Evolutionary conservation across 345 rosid species (phyloP).

Genomic region (Adansonia digitata): DNA sequence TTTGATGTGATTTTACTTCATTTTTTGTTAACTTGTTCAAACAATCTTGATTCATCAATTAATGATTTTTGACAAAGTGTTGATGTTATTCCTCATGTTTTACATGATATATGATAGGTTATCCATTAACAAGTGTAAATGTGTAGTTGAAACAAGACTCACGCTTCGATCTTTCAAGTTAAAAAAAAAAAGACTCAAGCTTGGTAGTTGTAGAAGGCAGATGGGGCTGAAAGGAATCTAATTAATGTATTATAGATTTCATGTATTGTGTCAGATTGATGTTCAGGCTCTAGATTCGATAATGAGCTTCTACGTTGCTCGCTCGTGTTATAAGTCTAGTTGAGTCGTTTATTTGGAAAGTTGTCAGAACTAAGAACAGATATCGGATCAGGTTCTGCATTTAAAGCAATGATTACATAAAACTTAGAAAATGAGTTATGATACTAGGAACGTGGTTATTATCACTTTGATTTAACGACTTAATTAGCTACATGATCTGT

Average conservation of each 20-base stretch:
- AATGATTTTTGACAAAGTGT: background rate
- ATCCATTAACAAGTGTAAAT: background rate
- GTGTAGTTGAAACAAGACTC: constrained; percentile 5
- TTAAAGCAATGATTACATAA: background rate
- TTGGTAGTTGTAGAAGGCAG: background rate
- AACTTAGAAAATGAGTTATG: background rate
- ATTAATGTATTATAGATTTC: background rate
- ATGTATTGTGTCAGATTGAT: background rate
- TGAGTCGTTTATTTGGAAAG: background rate
- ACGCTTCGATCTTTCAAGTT: background rate
- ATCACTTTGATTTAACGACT: background rate
- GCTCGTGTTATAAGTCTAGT: background rate
- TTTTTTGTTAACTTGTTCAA: background rate
- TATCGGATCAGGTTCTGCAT: constrained; percentile 3
- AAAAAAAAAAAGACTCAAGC: background rate
- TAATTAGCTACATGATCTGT: background rate
- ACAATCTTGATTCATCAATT: background rate
- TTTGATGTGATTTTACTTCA: background rate
- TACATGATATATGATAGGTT: background rate
- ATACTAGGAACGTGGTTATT: background rate
- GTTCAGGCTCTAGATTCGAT: background rate
- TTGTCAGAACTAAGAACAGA: background rate
- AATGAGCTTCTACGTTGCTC: background rate
- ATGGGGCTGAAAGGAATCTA: background rate
- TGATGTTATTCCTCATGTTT: background rate